phyloP scores from a whole-genome alignment of 2,329 filamentous ascomycete species.

The Fusarium sp. region DNA sequence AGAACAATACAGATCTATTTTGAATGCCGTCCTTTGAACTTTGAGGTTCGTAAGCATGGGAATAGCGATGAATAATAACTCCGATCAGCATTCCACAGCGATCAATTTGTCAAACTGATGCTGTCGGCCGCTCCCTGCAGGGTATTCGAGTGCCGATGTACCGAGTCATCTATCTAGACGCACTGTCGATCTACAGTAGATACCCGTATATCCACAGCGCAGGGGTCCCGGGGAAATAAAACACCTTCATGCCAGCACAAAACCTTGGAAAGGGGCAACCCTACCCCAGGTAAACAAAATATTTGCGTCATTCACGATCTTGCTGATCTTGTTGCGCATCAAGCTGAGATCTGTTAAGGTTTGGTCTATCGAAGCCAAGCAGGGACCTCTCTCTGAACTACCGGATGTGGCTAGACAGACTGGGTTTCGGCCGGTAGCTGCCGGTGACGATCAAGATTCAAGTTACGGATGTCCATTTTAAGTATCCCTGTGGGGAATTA shows the following conservation, averaged over 20 bases:
- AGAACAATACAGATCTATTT: neutral
- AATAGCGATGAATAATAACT: neutral
- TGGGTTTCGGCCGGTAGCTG: neutral
- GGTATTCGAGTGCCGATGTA: neutral
- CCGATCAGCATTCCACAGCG: neutral
- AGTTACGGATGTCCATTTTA: neutral
- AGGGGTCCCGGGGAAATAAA: neutral
- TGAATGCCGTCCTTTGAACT: neutral
- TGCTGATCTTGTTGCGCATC: neutral
- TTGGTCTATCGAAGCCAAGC: neutral
- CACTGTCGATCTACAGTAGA: constrained; percentile 1
- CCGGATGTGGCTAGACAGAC: neutral
- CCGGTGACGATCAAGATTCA: neutral
- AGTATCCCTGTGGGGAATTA: neutral
- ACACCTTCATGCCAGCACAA: neutral
- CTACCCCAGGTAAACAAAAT: neutral
- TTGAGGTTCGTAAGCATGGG: neutral
- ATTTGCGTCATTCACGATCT: constrained; percentile 5
- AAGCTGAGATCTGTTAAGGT: constrained; percentile 1
- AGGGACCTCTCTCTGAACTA: constrained; percentile 9
- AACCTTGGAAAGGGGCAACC: neutral
- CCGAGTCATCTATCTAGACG: too few relatives aligned
- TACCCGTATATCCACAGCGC: neutral
- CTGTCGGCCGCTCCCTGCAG: neutral
- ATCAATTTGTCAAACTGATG: neutral